Evolutionary conservation across 225 moss, liverwort and hornwort genomes (phyloP), one percentile per base, ranked within the genome.

Genomic region (Takakia lepidozioides): DNA sequence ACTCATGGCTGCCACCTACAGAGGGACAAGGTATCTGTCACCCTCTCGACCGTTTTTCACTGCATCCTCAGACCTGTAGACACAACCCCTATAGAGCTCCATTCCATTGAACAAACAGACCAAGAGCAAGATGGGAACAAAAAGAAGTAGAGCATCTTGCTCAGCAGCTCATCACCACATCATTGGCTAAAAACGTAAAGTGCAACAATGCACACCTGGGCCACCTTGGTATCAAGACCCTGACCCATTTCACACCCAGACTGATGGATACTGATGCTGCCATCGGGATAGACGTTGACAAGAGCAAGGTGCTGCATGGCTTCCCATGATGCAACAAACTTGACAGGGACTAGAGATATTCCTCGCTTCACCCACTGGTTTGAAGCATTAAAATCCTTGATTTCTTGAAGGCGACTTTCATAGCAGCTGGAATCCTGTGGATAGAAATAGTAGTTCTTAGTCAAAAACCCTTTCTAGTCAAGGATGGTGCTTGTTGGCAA

Each of bases 191-290:
- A n/a, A n/a, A n/a, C n/a, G n/a, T n/a, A n/a, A n/a, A n/a, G 21
- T 15, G 57, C 27, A 49, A 18, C 8, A 58, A n/a, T 23, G 4
- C 27, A 49, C 19, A 86, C 87, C 84, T 87, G 92, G 5, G 84
- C 84, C 65, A 92, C 79, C 70, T 87, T 87, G 58, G 68, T 64
- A 56, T 87, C 87, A 34, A 92, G 87, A 1, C 92, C 87, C 59
- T 92, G 92, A 17, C 92, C 92, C 74, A 92, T 71, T 80, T 92
- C 92, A 59, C 73, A 72, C 39, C 92, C 92, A 21, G 84, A 84
- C 17, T 68, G 70, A 46, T 85, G 69, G 16, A 92, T 72, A 29
- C 87, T 61, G 11, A 92, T 66, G 58, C 87, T 87, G 19, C 92
- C 92, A 51, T 92, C 92, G 2, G 76, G 84, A 41, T 80, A 87